Evolutionary conservation across 139 green algal species (phyloP), one percentile per base, ranked within the genome.

Genomic region (Medakamo hakoo): DNA sequence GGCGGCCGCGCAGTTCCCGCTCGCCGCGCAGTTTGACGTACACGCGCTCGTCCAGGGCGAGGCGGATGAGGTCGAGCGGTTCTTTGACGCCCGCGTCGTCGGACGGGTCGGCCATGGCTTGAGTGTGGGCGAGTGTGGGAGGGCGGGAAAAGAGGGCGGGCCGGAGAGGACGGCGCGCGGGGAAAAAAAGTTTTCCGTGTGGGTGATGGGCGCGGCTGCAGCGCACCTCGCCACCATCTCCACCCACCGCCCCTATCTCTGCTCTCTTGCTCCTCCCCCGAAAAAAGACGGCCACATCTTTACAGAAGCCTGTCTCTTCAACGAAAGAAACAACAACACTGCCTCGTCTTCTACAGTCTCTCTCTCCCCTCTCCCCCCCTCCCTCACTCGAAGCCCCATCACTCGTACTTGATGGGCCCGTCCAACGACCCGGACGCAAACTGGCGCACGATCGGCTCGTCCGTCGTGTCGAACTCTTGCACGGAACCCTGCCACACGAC

Each of bases 1-100:
- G 76, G 40, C 84, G 85, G 3, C 93, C 93, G 4, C 89, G 68
- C 23, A 98, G 75, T 78, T 99, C 93, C 26, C 93, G 68, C 21
- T 98, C 91, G 1, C 88, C 87, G 5, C 86, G 65, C 2, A 78
- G 73, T 74, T 99, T 99, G 19, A 99, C 88, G 68, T 98, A 97
- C 20, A 99, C 81, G 0, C 83, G 73, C 63, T 99, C 93, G 59
- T 97, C 91, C 25, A 99, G 64, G 29, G 73, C 86, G 0, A 99
- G 75, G 18, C 85, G 67, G 29, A 99, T 90, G 0, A 99, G 72
- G 71, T 99, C 93, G 2, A 99, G 71, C 1, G 93, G 93, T 78
- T 99, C 93, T 68, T 94, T 94, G 27, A 98, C 91, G 1, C 9
- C 40, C 9, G 16, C 40, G 40, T 9, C 40, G 40, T 9, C 9